Percentiles rank a stretch among this genome's conserved stretches.
Conservation (phyloP, 768 basidiomycete genomes). For the Tricholoma saponaceum region DNA sequence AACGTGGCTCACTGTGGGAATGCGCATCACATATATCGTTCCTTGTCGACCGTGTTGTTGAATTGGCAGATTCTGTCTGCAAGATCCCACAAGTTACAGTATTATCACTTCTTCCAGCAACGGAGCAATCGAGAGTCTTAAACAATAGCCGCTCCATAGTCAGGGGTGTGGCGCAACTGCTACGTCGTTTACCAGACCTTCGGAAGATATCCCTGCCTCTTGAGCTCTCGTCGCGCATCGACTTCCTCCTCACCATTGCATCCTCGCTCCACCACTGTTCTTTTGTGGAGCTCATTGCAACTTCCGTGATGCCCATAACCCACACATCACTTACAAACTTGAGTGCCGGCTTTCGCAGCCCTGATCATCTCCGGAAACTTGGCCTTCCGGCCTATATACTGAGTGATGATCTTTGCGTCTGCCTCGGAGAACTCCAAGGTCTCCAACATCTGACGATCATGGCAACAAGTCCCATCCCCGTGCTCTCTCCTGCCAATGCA, state of each 20-base stretch:
- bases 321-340: neutral
- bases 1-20: neutral
- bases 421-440: constrained; percentile 1
- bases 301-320: neutral
- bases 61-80: neutral
- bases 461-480: neutral
- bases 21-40: neutral
- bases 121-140: neutral
- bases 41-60: neutral
- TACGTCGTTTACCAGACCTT: neutral
- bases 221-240: neutral
- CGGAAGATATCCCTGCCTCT: constrained; percentile 2
- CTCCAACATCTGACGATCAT: constrained; percentile 1
- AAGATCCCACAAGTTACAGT: neutral
- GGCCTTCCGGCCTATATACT: constrained; percentile 1
- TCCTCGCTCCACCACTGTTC: constrained; percentile 3
- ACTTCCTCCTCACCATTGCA: neutral
- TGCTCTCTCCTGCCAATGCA: neutral
- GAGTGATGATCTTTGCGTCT: neutral
- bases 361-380: constrained; percentile 3
- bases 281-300: neutral
- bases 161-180: neutral
- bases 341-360: neutral
- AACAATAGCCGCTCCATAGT: neutral
- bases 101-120: neutral